Evolutionary conservation across 2,329 filamentous ascomycete species (phyloP), one percentile per base, ranked within the genome.

Genomic region (Pseudogymnoascus destructans): DNA sequence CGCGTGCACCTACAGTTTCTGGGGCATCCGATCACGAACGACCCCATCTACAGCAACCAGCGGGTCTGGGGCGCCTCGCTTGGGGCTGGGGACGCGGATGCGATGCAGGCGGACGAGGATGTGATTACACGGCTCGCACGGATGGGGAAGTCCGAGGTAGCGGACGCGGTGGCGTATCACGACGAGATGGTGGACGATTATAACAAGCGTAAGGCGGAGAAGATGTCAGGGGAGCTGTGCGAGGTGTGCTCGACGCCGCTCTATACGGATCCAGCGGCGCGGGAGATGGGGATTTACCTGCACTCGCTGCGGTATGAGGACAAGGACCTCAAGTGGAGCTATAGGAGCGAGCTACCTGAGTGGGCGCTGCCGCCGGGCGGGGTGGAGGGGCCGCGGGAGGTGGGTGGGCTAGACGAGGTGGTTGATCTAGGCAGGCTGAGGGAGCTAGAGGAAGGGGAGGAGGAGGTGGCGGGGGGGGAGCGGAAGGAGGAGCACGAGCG

Each of bases 41-140:
- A 98, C 68, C 93, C 93, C 6, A 97, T 98, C 65, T 98, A 98
- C 71, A 90, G 89, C 66, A 98, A 98, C 69, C 84, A 89, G 68
- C 84, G 84, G 59, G 93, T 98, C 9, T 98, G 95, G 77, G 93
- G 93, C 0, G 76, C 85, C 0, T 79, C 85, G 8, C 80, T 98
- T 0, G 93, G 89, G 13, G 80, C 73, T 58, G 75, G 79, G 58
- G 82, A 85, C 61, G 74, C 77, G 11, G 85, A 92, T 55, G 82
- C 80, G 2, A 77, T 77, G 17, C 79, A 79, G 23, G 82, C 85
- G 40, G 93, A 98, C 70, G 87, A 93, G 61, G 89, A 95, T 68
- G 86, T 98, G 64, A 91, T 98, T 70, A 84, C 84, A 17, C 82
- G 89, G 1, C 79, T 98, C 3, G 83, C 84, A 30, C 82, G 84